Evolutionary conservation across 257 asterid genomes (phyloP).

Genomic region (Solanum pinnatisectum): DNA sequence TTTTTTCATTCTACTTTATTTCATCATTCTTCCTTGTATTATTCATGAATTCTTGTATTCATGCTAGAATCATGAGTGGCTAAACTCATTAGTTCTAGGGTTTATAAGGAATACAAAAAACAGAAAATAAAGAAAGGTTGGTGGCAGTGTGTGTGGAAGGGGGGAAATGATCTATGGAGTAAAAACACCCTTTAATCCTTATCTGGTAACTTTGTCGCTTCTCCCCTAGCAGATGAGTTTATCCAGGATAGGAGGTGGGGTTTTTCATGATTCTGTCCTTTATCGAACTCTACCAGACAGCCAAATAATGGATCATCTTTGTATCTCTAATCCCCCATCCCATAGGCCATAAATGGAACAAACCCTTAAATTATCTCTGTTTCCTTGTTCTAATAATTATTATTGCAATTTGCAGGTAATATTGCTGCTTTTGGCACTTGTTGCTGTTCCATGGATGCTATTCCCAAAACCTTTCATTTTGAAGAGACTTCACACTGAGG

Average conservation of each 20-base stretch:
- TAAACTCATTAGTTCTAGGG: neutral
- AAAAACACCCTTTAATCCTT: neutral
- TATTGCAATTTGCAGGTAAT: constrained; percentile 40
- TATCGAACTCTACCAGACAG: neutral
- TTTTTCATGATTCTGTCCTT: neutral
- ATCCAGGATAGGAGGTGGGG: neutral
- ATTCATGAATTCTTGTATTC: neutral
- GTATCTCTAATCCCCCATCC: neutral
- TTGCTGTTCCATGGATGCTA: constrained; percentile 99
- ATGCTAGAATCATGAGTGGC: neutral
- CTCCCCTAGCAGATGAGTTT: neutral
- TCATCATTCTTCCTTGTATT: neutral
- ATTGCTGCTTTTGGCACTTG: constrained; percentile 62
- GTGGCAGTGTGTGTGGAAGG: neutral
- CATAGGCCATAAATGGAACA: neutral
- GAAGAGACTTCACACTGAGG: constrained; percentile 76
- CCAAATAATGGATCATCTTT: neutral
- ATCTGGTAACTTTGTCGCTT: neutral
- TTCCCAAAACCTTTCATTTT: constrained; percentile 92
- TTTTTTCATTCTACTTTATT: neutral
- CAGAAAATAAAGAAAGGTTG: neutral
- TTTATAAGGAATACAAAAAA: neutral
- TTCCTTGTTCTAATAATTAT: neutral
- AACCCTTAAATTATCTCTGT: neutral
- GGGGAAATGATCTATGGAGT: neutral